phyloP scores from a whole-genome alignment of 768 basidiomycete genomes.

The Leucosporidium creatinivorum region DNA sequence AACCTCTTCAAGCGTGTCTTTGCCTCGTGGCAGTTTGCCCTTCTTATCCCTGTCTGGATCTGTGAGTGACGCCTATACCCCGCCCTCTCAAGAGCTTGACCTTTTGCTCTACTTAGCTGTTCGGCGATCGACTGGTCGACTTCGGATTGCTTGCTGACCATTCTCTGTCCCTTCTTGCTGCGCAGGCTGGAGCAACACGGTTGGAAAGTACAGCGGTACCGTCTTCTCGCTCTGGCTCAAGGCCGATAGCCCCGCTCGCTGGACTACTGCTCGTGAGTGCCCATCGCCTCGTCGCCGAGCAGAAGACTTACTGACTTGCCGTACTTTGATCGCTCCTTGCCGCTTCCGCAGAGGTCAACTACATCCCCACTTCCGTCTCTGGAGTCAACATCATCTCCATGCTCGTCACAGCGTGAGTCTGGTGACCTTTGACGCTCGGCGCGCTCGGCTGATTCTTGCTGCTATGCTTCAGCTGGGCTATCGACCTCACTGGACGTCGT shows the following conservation, averaged over 20 bases:
- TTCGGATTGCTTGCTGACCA: not conserved
- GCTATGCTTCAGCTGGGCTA: not conserved
- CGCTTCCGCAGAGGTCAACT: not conserved
- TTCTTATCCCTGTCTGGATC: not conserved
- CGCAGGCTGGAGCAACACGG: conserved; percentile 2
- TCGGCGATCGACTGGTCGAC: not conserved
- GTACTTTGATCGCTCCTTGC: not conserved
- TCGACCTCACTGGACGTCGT: not conserved
- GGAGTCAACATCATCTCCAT: not conserved
- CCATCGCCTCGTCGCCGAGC: too few relatives aligned
- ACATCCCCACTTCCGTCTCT: not conserved
- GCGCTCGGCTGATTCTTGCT: too few relatives aligned
- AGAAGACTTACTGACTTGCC: not conserved
- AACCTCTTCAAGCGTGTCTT: conserved; percentile 4
- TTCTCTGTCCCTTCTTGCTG: not conserved
- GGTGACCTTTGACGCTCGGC: not conserved
- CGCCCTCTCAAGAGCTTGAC: too few relatives aligned
- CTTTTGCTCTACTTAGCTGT: too few relatives aligned
- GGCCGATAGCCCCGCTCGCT: not conserved
- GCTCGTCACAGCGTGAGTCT: not conserved
- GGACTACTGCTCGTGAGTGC: too few relatives aligned
- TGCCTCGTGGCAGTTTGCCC: not conserved
- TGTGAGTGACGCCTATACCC: not conserved
- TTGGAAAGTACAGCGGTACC: conserved; percentile 1
- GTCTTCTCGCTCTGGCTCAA: conserved; percentile 6